phyloP scores from a whole-genome alignment of 163 green algal genomes.

The Scenedesmus sp. region DNA sequence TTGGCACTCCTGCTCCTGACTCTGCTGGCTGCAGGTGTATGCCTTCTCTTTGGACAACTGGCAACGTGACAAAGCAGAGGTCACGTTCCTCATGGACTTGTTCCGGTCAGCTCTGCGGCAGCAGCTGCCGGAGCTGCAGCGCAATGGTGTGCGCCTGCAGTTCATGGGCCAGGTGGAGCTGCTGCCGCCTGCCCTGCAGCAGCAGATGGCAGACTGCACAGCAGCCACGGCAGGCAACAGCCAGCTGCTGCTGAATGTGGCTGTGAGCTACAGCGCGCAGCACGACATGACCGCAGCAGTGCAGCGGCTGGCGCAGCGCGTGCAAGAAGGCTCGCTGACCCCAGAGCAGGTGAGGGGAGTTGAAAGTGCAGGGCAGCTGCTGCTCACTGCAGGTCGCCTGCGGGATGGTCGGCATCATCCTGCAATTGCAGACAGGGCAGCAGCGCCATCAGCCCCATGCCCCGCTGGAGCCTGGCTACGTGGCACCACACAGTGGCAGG shows the following conservation, averaged over 20 bases:
- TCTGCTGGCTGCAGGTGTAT: constrained; percentile 70
- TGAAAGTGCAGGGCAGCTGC: neutral
- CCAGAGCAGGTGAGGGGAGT: constrained; percentile 61
- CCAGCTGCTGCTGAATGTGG: constrained; percentile 79
- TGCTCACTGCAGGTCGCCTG: too few relatives aligned
- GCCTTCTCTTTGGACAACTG: constrained; percentile 90
- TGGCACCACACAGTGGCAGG: too few relatives aligned
- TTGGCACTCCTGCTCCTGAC: too few relatives aligned
- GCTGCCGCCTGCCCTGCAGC: constrained; percentile 65
- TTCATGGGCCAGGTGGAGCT: constrained; percentile 70
- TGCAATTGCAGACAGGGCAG: neutral
- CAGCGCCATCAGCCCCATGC: too few relatives aligned
- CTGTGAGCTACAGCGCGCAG: constrained; percentile 85
- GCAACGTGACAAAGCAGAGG: constrained; percentile 69
- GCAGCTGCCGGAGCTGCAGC: constrained; percentile 60
- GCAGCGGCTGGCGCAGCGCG: constrained; percentile 67
- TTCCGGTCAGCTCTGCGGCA: constrained; percentile 62
- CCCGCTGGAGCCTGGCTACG: too few relatives aligned
- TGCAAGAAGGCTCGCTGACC: constrained; percentile 68
- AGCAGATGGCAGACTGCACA: constrained; percentile 62
- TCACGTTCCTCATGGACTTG: constrained; percentile 79
- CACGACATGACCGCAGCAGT: constrained; percentile 84
- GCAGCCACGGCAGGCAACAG: constrained; percentile 70
- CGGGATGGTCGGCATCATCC: neutral
- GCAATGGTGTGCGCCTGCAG: constrained; percentile 64